phyloP scores from a whole-genome alignment of 768 basidiomycete species.

The Arthromyces matolae region DNA sequence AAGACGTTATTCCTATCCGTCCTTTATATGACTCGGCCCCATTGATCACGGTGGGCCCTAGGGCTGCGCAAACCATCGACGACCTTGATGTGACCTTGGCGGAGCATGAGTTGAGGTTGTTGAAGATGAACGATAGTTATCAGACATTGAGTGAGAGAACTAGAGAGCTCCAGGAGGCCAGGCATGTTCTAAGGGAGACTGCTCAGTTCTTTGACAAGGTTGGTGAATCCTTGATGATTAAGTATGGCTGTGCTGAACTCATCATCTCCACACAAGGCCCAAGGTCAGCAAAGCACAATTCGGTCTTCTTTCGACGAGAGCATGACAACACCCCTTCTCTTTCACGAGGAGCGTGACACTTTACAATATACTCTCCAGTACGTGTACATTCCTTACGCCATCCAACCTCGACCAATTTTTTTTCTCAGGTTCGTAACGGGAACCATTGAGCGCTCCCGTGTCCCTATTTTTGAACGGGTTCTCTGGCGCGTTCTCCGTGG shows the following conservation, averaged over 20 bases:
- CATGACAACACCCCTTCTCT: slow-evolving; percentile 84
- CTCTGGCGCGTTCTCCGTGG: slow-evolving; percentile 97
- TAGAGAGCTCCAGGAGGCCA: slow-evolving; percentile 86
- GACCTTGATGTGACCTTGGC: slow-evolving; percentile 84
- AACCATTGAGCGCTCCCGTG: slow-evolving; percentile 88
- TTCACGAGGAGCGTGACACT: slow-evolving; percentile 89
- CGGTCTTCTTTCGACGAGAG: slow-evolving; percentile 90
- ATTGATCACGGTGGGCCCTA: slow-evolving; percentile 85
- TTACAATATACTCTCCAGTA: too few relatives aligned
- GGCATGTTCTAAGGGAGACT: slow-evolving; percentile 92
- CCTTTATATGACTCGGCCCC: slow-evolving; percentile 85
- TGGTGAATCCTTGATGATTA: slow-evolving; percentile 15
- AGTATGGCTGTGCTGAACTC: slow-evolving; percentile 6
- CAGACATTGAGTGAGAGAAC: slow-evolving; percentile 82
- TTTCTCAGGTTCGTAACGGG: slow-evolving; percentile 85
- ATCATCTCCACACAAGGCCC: slow-evolving; percentile 56
- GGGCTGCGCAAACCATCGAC: slow-evolving; percentile 90
- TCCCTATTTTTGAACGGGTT: slow-evolving; percentile 94
- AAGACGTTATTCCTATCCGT: slow-evolving; percentile 76
- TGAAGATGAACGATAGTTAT: slow-evolving; percentile 92
- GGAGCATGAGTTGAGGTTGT: slow-evolving; percentile 81
- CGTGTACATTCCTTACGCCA: too few relatives aligned
- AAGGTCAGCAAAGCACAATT: slow-evolving; percentile 73
- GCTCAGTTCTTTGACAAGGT: slow-evolving; percentile 94
- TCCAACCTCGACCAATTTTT: background rate